phyloP scores from a whole-genome alignment of 2,329 filamentous ascomycete species.

The Stemphylium vesicarium region DNA sequence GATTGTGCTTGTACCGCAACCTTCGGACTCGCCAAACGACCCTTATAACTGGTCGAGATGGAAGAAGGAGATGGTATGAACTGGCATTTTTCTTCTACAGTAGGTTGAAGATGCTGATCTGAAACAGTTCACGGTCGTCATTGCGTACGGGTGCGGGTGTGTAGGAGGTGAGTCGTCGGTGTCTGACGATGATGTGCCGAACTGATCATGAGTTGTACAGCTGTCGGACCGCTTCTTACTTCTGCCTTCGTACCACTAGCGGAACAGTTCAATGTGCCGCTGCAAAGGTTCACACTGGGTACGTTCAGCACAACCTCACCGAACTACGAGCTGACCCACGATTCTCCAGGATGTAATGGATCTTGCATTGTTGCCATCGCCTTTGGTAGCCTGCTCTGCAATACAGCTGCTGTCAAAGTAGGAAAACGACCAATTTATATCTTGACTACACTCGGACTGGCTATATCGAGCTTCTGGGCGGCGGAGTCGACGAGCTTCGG shows the following conservation, averaged over 20 bases:
- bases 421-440: conserved; percentile 32
- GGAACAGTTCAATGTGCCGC: conserved; percentile 23
- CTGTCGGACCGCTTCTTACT: conserved; percentile 32
- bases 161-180: conserved; percentile 24
- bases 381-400: conserved; percentile 27
- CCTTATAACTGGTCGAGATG: conserved; percentile 59
- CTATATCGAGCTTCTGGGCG: conserved; percentile 31
- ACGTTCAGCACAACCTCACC: not conserved
- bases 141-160: conserved; percentile 31
- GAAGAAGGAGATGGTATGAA: conserved; percentile 31
- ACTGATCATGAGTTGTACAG: conserved; percentile 7
- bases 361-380: conserved; percentile 30
- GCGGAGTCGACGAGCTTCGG: conserved; percentile 29
- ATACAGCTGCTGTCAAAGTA: conserved; percentile 30
- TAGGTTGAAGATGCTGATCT: not conserved
- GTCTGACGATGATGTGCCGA: not conserved
- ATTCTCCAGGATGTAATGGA: conserved; percentile 22
- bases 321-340: not conserved
- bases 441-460: conserved; percentile 26
- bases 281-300: conserved; percentile 27
- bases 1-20: conserved; percentile 61
- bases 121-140: conserved; percentile 25
- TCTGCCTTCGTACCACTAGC: conserved; percentile 32
- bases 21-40: conserved; percentile 57
- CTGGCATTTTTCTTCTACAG: accelerated